Evolutionary conservation across 2,329 filamentous ascomycete genomes (phyloP).

Genomic region (Biscogniauxia mediterranea): DNA sequence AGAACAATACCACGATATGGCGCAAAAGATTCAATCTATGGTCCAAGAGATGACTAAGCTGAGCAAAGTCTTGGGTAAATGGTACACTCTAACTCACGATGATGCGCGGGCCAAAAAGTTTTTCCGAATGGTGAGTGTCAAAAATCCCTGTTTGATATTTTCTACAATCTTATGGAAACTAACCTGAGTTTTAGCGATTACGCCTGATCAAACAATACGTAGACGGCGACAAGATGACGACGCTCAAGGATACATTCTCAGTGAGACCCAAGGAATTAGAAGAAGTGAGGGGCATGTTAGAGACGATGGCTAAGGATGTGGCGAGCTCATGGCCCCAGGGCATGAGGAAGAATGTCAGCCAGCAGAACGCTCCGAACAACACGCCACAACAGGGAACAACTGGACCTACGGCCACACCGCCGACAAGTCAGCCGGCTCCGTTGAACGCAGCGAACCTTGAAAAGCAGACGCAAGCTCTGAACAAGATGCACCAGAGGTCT

Average conservation of each 20-base stretch:
- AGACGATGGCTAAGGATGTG: constrained; percentile 52
- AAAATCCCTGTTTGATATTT: background rate
- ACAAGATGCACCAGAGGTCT: constrained; percentile 45
- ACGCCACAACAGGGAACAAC: constrained; percentile 25
- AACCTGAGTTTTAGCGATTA: constrained; percentile 44
- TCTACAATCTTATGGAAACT: constrained; percentile 24
- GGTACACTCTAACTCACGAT: constrained; percentile 49
- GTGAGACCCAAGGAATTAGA: constrained; percentile 53
- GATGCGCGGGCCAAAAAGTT: constrained; percentile 51
- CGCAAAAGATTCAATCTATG: constrained; percentile 42
- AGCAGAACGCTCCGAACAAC: constrained; percentile 25
- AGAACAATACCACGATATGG: constrained; percentile 44
- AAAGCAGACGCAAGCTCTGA: constrained; percentile 50
- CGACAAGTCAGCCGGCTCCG: constrained; percentile 34
- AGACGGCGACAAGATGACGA: constrained; percentile 46
- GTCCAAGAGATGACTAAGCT: constrained; percentile 44
- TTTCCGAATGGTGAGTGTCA: constrained; percentile 49
- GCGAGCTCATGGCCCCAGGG: constrained; percentile 21
- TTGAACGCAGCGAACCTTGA: constrained; percentile 50
- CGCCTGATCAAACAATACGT: constrained; percentile 54
- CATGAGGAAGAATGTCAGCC: constrained; percentile 31
- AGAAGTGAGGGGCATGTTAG: constrained; percentile 45
- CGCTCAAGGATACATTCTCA: constrained; percentile 49
- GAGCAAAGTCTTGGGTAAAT: constrained; percentile 43
- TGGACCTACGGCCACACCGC: constrained; percentile 33